Base-by-base conservation (phyloP, 1,139 yeast species). In the Suzukiozyma palmioleophila region DNA sequence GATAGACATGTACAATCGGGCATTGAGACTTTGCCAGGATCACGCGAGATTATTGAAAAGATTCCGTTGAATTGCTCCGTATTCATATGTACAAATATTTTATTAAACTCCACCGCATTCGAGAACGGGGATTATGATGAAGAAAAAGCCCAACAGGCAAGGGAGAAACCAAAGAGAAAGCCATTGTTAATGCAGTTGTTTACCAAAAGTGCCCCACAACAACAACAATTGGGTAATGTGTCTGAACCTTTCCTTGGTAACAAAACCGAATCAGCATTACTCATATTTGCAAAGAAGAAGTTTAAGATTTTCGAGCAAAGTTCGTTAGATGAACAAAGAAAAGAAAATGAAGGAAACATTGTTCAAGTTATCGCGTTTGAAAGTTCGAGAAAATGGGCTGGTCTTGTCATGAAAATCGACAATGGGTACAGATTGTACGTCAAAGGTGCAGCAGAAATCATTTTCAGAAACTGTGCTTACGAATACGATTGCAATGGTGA, bases 371-470 rank as follows among this genome's bases (percentile, higher is more conserved):
- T 90, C 42, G 97, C 98, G 0, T 92, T 92, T 58, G 97, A 92
- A 66, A 86, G 96, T 47, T 75, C 88, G 4, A 76, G 95, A 54
- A 92, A 92, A 68, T 92, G 95, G 89, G 87, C 95, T 54, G 96
- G 95, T 39, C 64, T 89, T 12, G 83, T 89, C 3, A 72, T 82
- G 43, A 70, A 71, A 45, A 61, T 58, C 31, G 67, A 61, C 4
- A 58, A 67, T 29, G 77, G 76, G 2, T 84, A 62, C 60, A 74
- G 94, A 43, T 66, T 89, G 39, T 82, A 77, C 45, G 69, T 86
- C 45, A 92, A 92, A 65, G 98, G 99, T 46, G 98, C 98, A 1
- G 92, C 97, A 0, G 99, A 92, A 63, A 78, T 90, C 44, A 73
- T 92, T 13, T 73, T 87, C 50, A 72, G 73, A 39, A 68, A 75